Evolutionary conservation across 306 rosid genomes (phyloP).

Genomic region (Fagus sylvatica): DNA sequence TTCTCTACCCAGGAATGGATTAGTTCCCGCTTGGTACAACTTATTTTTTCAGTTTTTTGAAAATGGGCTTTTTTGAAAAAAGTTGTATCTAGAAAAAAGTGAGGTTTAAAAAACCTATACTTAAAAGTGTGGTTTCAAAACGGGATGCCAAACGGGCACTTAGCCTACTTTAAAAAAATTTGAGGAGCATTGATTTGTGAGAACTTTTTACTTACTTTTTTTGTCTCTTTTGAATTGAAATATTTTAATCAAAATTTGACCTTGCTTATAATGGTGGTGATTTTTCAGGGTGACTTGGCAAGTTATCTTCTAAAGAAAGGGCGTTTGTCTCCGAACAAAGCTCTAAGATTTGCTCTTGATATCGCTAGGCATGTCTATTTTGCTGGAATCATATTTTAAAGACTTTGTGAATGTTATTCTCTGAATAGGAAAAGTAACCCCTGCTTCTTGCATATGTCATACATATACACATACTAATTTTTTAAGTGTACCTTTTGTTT

Average conservation of each 20-base stretch:
- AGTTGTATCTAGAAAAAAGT: too few relatives aligned
- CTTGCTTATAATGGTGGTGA: constrained; percentile 26
- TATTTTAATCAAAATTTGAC: constrained; percentile 27
- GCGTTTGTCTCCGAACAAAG: constrained; percentile 86
- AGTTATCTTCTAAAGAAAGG: constrained; percentile 90
- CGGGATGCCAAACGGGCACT: too few relatives aligned
- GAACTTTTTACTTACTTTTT: background rate
- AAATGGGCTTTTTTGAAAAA: too few relatives aligned
- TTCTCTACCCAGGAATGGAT: background rate
- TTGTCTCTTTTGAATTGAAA: background rate
- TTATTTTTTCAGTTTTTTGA: too few relatives aligned
- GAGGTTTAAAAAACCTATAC: too few relatives aligned
- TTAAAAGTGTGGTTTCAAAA: too few relatives aligned
- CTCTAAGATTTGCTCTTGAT: constrained; percentile 80
- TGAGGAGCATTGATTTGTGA: background rate
- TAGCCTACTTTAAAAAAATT: background rate
- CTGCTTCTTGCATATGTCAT: constrained; percentile 7
- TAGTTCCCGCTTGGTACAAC: too few relatives aligned
- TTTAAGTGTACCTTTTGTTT: constrained; percentile 10
- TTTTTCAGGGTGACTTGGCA: constrained; percentile 84
- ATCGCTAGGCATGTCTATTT: constrained; percentile 81
- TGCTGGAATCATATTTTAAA: constrained; percentile 16
- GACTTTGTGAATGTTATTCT: constrained; percentile 1
- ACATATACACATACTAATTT: constrained; percentile 18
- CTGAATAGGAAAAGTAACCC: constrained; percentile 10